Conservation (phyloP, 1,284 basidiomycete species). For the Flammula alnicola region DNA sequence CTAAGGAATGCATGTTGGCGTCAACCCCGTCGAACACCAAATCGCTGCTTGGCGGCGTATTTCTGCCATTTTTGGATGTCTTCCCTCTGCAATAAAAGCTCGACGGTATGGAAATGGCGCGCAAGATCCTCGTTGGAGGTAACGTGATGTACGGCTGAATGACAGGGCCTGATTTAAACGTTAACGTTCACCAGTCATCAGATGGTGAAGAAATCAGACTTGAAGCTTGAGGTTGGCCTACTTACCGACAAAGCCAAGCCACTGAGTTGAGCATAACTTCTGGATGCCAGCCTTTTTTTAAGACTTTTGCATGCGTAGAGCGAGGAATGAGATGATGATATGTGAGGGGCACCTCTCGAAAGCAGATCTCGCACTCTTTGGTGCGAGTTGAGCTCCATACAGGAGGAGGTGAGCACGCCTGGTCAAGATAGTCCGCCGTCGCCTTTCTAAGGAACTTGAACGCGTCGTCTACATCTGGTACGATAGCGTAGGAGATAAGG, state of each 20-base stretch:
- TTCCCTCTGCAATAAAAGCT: conserved; percentile 51
- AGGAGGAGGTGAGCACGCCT: conserved; percentile 50
- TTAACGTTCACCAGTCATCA: too few species aligned
- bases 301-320: conserved; percentile 51
- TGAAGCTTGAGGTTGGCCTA: conserved; percentile 6
- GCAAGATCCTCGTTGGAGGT: conserved; percentile 57
- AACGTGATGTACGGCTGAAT: conserved; percentile 54
- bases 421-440: conserved; percentile 44
- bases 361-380: conserved; percentile 60
- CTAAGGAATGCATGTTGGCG: not conserved
- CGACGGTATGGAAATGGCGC: conserved; percentile 50
- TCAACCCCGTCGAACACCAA: conserved; percentile 39
- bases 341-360: conserved; percentile 54
- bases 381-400: conserved; percentile 55
- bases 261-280: conserved; percentile 56
- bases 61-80: conserved; percentile 58
- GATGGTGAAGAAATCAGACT: conserved; percentile 1
- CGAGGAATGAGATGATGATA: conserved; percentile 65
- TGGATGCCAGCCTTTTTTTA: conserved; percentile 60
- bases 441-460: conserved; percentile 43
- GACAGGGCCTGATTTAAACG: conserved; percentile 47
- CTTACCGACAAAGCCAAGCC: conserved; percentile 60
- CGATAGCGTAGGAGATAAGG: conserved; percentile 50
- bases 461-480: conserved; percentile 44
- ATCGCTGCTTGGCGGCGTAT: conserved; percentile 58